Conservation (phyloP, 2,329 filamentous ascomycete species). For the Alternaria ventricosa region DNA sequence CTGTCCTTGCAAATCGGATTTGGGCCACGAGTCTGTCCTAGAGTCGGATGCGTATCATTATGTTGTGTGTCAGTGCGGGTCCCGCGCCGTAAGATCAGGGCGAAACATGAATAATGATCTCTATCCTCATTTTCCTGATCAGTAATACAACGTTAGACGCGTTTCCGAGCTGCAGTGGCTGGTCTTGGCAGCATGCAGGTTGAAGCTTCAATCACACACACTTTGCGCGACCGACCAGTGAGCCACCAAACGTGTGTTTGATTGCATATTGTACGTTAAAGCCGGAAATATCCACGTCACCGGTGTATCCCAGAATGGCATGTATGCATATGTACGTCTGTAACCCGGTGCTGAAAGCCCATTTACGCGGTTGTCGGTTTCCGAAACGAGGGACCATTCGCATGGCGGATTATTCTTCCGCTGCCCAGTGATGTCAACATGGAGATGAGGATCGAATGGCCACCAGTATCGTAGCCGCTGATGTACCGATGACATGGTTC, state of each 20-base stretch:
- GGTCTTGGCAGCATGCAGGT: constrained; percentile 22
- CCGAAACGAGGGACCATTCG: constrained; percentile 9
- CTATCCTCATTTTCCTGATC: neutral
- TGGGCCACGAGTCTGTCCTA: neutral
- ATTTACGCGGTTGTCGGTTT: constrained; percentile 5
- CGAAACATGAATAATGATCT: neutral
- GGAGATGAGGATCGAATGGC: neutral
- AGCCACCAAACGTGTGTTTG: constrained; percentile 12
- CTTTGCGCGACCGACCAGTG: constrained; percentile 7
- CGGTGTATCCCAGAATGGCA: constrained; percentile 6
- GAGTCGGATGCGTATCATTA: neutral
- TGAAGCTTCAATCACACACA: constrained; percentile 12
- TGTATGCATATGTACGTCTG: constrained; percentile 5
- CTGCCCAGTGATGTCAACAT: constrained; percentile 10
- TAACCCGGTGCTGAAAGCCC: constrained; percentile 1
- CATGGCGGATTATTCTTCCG: constrained; percentile 13
- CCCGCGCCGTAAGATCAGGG: neutral
- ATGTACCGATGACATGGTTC: constrained; percentile 19
- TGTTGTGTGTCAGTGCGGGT: neutral
- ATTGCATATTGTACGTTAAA: neutral
- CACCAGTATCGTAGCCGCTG: constrained; percentile 1
- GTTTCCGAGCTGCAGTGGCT: constrained; percentile 3
- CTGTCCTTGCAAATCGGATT: neutral
- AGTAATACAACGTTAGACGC: neutral
- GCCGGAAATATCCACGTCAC: constrained; percentile 10